Evolutionary conservation across 805 yeast species (phyloP).

Genomic region (Wickerhamomyces tratensis): DNA sequence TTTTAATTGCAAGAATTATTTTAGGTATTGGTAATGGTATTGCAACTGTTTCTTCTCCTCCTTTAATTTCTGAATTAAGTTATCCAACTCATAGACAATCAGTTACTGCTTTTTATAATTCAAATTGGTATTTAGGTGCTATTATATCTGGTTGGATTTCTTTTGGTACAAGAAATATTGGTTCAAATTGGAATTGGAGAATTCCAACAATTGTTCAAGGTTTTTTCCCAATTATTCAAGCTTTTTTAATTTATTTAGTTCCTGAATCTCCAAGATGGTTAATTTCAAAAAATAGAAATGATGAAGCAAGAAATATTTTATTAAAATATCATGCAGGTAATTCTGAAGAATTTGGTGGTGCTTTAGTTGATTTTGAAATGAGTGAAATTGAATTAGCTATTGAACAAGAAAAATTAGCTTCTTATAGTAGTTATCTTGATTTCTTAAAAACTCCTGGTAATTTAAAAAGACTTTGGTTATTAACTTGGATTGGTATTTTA

Average conservation of each 20-base stretch:
- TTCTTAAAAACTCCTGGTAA: constrained; percentile 28
- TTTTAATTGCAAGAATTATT: constrained; percentile 27
- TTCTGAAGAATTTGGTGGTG: constrained; percentile 13
- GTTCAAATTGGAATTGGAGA: constrained; percentile 37
- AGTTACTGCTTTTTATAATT: constrained; percentile 37
- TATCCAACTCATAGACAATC: constrained; percentile 36
- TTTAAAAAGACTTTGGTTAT: constrained; percentile 31
- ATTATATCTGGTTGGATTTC: constrained; percentile 42
- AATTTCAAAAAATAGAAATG: constrained; percentile 29
- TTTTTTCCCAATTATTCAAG: constrained; percentile 33
- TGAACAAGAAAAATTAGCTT: constrained; percentile 28
- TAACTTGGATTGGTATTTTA: constrained; percentile 23
- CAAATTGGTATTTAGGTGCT: constrained; percentile 47
- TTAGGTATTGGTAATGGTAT: constrained; percentile 37
- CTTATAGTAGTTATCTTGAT: constrained; percentile 27
- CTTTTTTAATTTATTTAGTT: constrained; percentile 24
- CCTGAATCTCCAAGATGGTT: constrained; percentile 44
- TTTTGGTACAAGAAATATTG: constrained; percentile 30
- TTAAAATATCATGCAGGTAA: constrained; percentile 29
- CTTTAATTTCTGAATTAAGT: constrained; percentile 39
- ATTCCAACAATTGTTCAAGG: constrained; percentile 45
- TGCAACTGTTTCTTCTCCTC: constrained; percentile 35
- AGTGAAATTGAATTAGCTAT: constrained; percentile 29
- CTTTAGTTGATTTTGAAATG: constrained; percentile 27
- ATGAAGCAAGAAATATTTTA: constrained; percentile 33